Conservation (phyloP, 208 protist species). For the Wallacemonas sp. region DNA sequence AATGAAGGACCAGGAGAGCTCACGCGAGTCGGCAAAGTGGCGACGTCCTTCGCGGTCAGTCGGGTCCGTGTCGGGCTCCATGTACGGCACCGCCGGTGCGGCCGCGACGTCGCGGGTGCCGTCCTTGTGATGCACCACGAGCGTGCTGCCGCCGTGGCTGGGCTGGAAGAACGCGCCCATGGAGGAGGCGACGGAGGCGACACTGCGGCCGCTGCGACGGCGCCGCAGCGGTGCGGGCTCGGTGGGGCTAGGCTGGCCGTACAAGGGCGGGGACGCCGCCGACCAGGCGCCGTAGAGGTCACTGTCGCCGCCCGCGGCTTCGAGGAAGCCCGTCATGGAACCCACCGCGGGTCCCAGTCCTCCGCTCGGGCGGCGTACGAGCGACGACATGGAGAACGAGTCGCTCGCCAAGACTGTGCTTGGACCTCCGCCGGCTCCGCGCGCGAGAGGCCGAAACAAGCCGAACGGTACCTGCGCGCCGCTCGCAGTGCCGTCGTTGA, state of each 20-base stretch:
- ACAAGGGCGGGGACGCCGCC: neutral
- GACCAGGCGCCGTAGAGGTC: neutral
- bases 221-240: conserved; percentile 2
- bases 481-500: neutral
- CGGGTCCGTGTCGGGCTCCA: neutral
- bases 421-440: too few species aligned
- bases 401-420: too few species aligned
- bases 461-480: neutral
- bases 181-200: conserved; percentile 4
- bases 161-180: conserved; percentile 5
- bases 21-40: neutral
- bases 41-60: neutral
- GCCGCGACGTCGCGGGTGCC: neutral
- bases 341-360: too few species aligned
- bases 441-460: too few species aligned
- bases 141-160: neutral
- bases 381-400: too few species aligned
- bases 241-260: neutral
- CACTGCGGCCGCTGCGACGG: conserved; percentile 3
- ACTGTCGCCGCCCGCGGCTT: neutral
- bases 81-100: neutral
- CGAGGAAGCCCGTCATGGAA: neutral
- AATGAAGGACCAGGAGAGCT: conserved; percentile 7
- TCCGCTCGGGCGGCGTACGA: too few species aligned
- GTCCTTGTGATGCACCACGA: conserved; percentile 2